Evolutionary conservation across 2,329 filamentous ascomycete species (phyloP).

Genomic region (Periconia digitata): DNA sequence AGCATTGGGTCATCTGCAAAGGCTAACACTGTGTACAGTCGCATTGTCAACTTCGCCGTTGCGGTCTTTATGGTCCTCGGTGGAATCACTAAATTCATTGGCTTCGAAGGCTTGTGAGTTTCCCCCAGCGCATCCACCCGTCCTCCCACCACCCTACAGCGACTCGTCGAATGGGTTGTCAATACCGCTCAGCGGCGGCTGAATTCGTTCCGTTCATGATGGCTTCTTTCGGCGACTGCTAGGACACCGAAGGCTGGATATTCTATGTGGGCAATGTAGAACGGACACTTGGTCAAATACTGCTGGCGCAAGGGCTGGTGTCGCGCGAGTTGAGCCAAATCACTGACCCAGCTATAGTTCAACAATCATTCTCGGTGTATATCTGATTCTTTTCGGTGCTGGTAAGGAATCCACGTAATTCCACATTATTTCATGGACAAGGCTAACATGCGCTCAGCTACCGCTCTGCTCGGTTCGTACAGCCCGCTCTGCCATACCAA

Average conservation of each 20-base stretch:
- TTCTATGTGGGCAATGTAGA: too few relatives aligned
- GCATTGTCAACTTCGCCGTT: constrained; percentile 88
- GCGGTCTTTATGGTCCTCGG: constrained; percentile 86
- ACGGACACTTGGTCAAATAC: not conserved
- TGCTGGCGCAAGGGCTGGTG: not conserved
- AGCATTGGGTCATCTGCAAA: too few relatives aligned
- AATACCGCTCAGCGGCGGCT: too few relatives aligned
- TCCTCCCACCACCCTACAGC: not conserved
- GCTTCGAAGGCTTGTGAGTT: constrained; percentile 43
- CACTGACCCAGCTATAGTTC: constrained; percentile 53
- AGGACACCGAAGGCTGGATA: too few relatives aligned
- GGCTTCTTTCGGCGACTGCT: too few relatives aligned
- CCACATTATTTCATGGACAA: not conserved
- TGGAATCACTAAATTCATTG: constrained; percentile 73
- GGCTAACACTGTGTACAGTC: constrained; percentile 59
- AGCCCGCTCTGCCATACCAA: not conserved
- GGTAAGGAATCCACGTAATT: constrained; percentile 54
- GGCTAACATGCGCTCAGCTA: constrained; percentile 52
- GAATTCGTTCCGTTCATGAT: too few relatives aligned
- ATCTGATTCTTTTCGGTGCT: constrained; percentile 88
- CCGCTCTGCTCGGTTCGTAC: constrained; percentile 54
- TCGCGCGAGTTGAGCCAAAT: not conserved
- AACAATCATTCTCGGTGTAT: constrained; percentile 76
- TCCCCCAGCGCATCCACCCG: constrained; percentile 35
- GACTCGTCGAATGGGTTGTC: too few relatives aligned